Conservation (phyloP, 148 eudicot genomes). For the Arctostaphylos glauca region DNA sequence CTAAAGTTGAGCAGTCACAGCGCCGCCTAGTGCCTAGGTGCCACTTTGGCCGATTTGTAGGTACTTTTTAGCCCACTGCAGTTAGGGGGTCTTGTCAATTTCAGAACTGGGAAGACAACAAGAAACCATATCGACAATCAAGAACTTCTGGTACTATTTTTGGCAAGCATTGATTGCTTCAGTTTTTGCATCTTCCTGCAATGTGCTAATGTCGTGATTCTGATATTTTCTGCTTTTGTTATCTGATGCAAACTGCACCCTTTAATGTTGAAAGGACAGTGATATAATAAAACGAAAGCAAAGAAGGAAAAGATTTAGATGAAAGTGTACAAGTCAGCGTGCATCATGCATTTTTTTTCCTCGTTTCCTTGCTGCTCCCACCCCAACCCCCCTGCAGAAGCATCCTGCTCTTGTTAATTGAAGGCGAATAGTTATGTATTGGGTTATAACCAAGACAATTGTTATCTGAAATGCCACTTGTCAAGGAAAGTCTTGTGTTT, state of each 20-base stretch:
- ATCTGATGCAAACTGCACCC: neutral
- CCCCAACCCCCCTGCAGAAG: neutral
- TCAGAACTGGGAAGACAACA: neutral
- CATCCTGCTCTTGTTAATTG: neutral
- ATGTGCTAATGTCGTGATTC: neutral
- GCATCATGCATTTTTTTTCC: neutral
- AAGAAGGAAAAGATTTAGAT: neutral
- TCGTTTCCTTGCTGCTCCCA: neutral
- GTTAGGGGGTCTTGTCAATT: neutral
- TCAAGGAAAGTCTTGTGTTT: neutral
- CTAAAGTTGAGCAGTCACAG: too few species aligned
- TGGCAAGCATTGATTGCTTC: neutral
- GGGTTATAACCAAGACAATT: neutral
- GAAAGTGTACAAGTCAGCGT: neutral
- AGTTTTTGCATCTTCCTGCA: neutral
- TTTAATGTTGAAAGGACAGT: neutral
- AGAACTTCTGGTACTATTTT: neutral
- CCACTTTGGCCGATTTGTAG: too few species aligned
- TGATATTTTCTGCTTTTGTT: neutral
- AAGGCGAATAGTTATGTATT: neutral
- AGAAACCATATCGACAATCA: neutral
- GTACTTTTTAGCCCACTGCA: neutral
- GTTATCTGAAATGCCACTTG: neutral
- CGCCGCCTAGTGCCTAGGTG: too few species aligned
- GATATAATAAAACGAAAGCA: neutral